phyloP scores from a whole-genome alignment of 169 alveolate species.

The Cystoisospora suis region DNA sequence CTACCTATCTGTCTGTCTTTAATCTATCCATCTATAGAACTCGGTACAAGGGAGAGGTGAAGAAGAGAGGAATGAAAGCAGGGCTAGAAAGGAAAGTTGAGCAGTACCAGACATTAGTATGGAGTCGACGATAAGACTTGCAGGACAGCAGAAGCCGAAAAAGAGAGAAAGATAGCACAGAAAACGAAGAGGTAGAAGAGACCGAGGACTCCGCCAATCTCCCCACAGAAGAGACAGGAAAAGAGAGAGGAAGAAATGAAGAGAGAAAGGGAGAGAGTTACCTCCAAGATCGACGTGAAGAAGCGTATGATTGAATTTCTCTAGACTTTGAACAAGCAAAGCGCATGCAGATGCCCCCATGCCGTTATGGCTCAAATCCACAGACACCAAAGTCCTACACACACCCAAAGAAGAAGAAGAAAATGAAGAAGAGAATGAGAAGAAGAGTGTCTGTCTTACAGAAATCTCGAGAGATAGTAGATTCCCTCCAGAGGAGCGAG shows the following conservation, averaged over 20 bases:
- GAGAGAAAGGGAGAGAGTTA: background rate
- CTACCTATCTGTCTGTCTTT: background rate
- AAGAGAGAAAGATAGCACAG: too few relatives aligned
- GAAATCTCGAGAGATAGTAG: background rate
- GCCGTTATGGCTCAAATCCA: constrained; percentile 29
- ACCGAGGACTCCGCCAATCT: too few relatives aligned
- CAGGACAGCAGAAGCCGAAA: too few relatives aligned
- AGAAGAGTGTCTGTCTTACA: background rate
- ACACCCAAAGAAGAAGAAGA: background rate
- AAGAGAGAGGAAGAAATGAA: background rate
- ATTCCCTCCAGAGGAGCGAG: background rate
- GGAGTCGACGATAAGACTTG: too few relatives aligned
- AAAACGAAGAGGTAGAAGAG: too few relatives aligned
- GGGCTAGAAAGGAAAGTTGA: too few relatives aligned
- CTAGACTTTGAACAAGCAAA: background rate
- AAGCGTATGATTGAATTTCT: background rate
- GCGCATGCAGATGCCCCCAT: constrained; percentile 33
- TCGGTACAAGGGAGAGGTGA: too few relatives aligned
- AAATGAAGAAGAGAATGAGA: background rate
- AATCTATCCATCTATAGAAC: too few relatives aligned
- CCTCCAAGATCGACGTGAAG: constrained; percentile 27
- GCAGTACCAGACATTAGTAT: too few relatives aligned
- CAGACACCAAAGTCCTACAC: constrained; percentile 1
- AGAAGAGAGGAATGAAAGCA: too few relatives aligned
- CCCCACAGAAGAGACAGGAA: background rate